Base-by-base conservation (phyloP, 1,284 basidiomycete species). In the Mycosarcoma maydis region DNA sequence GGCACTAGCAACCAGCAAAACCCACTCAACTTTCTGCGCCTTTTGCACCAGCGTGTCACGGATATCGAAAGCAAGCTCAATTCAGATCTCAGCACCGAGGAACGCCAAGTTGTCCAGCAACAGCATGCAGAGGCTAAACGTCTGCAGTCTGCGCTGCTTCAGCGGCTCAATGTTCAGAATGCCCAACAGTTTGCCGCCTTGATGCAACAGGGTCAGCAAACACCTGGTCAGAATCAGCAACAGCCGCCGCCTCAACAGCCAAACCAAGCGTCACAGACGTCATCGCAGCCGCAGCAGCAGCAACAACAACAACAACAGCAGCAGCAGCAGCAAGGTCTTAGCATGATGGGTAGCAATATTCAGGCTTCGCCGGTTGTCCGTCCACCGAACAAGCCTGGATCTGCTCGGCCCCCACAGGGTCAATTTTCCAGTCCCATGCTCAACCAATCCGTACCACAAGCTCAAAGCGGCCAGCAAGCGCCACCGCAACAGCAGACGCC, bases 1-100 rank as follows among this genome's bases (percentile, higher is more conserved):
- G 50, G 61, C 37, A 32, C 50, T 29, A 49, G 47, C 36, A 46
- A 61, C 26, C 60, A 57, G 60, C 44, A 70, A 32, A 70, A 64
- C 22, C 68, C 68, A 29, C 51, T 71, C 43, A 72, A 76, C 24
- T 72, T 76, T 13, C 38, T 71, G 37, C 75, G 69, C 13, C 62
- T 70, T 11, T 60, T 76, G 49, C 72, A 76, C 27, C 75, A 72
- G 39, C 67, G 65, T n/a, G 61, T 75, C 44, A 57, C 49, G 5
- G 73, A 75, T 17, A 64, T 75, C 20, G 73, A 77, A 39, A 64
- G 55, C 41, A 75, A 73, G 48, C 73, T 75, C 32, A 61, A 57
- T 6, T 59, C 61, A 22, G 53, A 62, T 19, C 59, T 73, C 24
- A 52, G 59, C 29, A 57, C 62, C 14, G 65, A 64, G 19, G 75